Conservation (phyloP, 2,329 filamentous ascomycete genomes). For the Beauveria asiatica region DNA sequence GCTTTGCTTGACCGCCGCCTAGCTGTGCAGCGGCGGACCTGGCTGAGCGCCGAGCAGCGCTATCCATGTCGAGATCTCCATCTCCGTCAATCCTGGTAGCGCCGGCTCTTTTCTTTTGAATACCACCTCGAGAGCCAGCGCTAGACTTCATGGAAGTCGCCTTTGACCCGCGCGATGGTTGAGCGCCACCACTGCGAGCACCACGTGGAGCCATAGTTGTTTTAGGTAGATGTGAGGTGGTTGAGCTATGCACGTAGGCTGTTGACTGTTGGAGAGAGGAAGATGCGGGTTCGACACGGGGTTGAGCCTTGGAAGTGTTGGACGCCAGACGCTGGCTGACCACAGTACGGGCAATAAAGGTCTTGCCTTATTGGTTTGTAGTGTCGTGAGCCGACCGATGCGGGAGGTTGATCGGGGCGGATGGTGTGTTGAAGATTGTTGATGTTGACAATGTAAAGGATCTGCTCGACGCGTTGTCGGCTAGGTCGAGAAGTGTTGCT, state of each 20-base stretch:
- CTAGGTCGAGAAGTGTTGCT: background rate
- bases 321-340: background rate
- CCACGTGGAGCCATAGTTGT: slow-evolving; percentile 16
- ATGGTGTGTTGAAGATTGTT: background rate
- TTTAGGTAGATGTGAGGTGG: slow-evolving; percentile 10
- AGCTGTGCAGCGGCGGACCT: slow-evolving; percentile 19
- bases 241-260: slow-evolving; percentile 4
- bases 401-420: background rate
- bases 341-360: background rate
- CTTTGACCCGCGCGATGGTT: slow-evolving; percentile 24
- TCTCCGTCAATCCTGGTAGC: slow-evolving; percentile 39
- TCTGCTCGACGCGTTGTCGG: background rate
- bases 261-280: background rate
- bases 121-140: slow-evolving; percentile 35
- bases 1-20: slow-evolving; percentile 21
- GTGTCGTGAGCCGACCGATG: background rate
- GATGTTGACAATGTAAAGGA: background rate
- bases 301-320: background rate
- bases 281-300: background rate
- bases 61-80: slow-evolving; percentile 53
- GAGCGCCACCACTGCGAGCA: slow-evolving; percentile 13
- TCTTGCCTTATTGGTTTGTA: background rate
- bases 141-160: slow-evolving; percentile 22
- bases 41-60: slow-evolving; percentile 25
- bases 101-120: slow-evolving; percentile 39